A percentile compares a stretch with the other conserved stretches of the same genome.
Evolutionary conservation across 208 protist species (phyloP).

Genomic region (Trypanosoma vivax): DNA sequence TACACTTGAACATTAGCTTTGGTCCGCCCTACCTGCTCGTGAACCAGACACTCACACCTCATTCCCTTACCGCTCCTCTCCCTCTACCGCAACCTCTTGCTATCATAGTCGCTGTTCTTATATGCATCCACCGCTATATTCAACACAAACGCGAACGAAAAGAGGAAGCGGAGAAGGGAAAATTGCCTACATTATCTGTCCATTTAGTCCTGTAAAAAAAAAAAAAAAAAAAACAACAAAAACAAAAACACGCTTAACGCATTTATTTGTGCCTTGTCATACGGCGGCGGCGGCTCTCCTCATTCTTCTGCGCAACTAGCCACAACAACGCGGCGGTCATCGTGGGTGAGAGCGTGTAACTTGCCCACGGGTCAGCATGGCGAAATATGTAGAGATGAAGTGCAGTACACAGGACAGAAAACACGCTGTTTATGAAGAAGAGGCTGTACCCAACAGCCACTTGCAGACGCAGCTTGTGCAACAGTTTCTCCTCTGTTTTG

Average conservation of each 20-base stretch:
- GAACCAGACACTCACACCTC: too few relatives aligned
- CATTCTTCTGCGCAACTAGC: slow-evolving; percentile 86
- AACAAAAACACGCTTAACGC: neutral
- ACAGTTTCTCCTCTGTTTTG: slow-evolving; percentile 47
- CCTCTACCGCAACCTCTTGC: too few relatives aligned
- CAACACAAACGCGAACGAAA: neutral
- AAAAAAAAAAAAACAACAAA: slow-evolving; percentile 1
- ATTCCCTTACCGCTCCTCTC: too few relatives aligned
- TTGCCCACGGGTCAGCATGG: slow-evolving; percentile 71
- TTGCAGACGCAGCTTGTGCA: slow-evolving; percentile 78
- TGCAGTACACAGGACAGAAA: slow-evolving; percentile 66
- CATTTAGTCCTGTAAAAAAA: neutral
- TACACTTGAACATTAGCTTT: too few relatives aligned
- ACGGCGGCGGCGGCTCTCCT: slow-evolving; percentile 83
- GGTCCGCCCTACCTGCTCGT: too few relatives aligned
- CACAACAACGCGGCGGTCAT: slow-evolving; percentile 78
- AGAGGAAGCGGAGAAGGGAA: neutral
- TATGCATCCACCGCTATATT: too few relatives aligned
- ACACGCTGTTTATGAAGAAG: slow-evolving; percentile 81
- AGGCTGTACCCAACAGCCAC: slow-evolving; percentile 69
- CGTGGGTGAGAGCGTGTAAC: slow-evolving; percentile 69
- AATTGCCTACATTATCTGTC: neutral
- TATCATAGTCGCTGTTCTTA: too few relatives aligned
- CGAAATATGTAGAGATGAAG: slow-evolving; percentile 84
- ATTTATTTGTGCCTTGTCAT: slow-evolving; percentile 75